Evolutionary conservation across 257 asterid species (phyloP), one percentile per base, ranked within the genome.

Genomic region (Paulownia fortunei): DNA sequence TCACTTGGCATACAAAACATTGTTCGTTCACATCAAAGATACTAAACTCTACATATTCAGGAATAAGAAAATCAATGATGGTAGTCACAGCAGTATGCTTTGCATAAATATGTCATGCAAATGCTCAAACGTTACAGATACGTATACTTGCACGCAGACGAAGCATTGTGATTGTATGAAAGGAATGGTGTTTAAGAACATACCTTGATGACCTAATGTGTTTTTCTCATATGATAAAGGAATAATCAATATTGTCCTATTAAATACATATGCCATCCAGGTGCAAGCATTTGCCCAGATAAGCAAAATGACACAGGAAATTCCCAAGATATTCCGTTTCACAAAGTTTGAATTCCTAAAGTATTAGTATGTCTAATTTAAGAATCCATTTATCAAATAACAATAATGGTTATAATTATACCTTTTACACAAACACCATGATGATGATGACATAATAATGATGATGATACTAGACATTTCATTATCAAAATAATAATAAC

Each of bases 101-200:
- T n/a, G n/a, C n/a, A n/a, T n/a, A n/a, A n/a, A n/a, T n/a, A n/a
- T n/a, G n/a, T n/a, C n/a, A n/a, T n/a, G n/a, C n/a, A 37, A 8
- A 37, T 21, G 44, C 6, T 68, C 19, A 59, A 21, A 69, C 19
- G 81, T 54, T 76, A 54, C 46, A 66, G 69, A 51, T 24, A n/a
- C 56, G 23, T 32, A 21, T 61, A 60, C 16, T 46, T n/a, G 72
- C 79, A 74, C 54, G 1, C 27, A 19, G 30, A 27, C 51, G 12
- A 44, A 44, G 6, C 11, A 7, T 74, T n/a, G 8, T 15, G 44
- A 8, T 44, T 44, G n/a, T n/a, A n/a, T 10, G 37, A n/a, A 63
- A 74, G n/a, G 13, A 46, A 61, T 18, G 60, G 3, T 47, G 11
- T 12, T 27, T 12, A 44, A 27, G 23, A 61, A 30, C 32, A 74